Evolutionary conservation across 306 rosid species (phyloP), one percentile per base, ranked within the genome.

Genomic region (Prunus kanzakura): DNA sequence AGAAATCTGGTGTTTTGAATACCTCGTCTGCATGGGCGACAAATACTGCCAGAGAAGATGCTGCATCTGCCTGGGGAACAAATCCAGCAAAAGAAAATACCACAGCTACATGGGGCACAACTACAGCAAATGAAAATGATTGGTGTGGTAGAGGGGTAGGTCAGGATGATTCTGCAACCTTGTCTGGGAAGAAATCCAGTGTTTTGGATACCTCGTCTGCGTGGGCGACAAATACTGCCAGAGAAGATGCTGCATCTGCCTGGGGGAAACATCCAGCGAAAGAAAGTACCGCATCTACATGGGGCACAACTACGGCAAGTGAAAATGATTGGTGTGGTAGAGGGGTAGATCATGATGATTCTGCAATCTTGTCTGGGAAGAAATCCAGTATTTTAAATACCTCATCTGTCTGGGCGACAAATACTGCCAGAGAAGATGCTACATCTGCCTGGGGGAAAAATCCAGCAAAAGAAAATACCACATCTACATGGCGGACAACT

Each of bases 311-410:
- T 3, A 27, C 7, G 19, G 23, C 15, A 6, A 29, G 2, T 8
- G 45, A 49, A 19, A 76, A 50, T 68, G 70, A 27, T 25, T 76
- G 84, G 80, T 71, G 70, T 2, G 54, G 55, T 22, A 13, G 75
- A 64, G 61, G 51, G 9, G 35, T 9, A 12, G 41, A 71, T 15
- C 73, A 73, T 22, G 61, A 71, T 22, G 76, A 79, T 54, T 30
- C 73, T 73, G 78, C 83, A 38, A 79, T 80, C 78, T 79, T 85
- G 11, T 72, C 56, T 27, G 91, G 87, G 57, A 19, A 35, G 43
- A 35, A 35, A 35, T 35, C 43, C 43, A 6, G 43, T 6, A 2
- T 35, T 35, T 35, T 35, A 6, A 80, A 54, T 72, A 52, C 78
- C 15, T 38, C 43, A 14, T 30, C 78, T 47, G 71, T 38, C 4